phyloP scores from a whole-genome alignment of 768 basidiomycete genomes.

The Cystofilobasidium ferigula region DNA sequence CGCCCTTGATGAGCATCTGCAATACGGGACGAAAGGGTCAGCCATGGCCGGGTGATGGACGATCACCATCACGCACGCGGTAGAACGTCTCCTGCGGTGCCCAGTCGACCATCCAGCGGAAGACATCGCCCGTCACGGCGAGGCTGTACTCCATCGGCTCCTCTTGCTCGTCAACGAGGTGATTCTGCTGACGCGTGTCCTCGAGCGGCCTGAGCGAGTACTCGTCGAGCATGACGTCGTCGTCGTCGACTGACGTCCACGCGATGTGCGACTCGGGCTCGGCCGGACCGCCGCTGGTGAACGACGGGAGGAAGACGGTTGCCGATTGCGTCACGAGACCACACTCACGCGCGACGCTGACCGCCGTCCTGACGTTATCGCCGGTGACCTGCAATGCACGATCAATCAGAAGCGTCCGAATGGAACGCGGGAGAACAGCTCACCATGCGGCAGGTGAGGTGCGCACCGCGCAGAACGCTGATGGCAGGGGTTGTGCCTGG shows the following conservation, averaged over 20 bases:
- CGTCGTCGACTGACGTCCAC: slow-evolving; percentile 89
- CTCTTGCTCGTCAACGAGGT: slow-evolving; percentile 8
- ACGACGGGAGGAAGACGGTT: slow-evolving; percentile 74
- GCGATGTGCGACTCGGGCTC: slow-evolving; percentile 52
- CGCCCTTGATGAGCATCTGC: slow-evolving; percentile 93
- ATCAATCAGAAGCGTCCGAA: no score
- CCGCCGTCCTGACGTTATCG: slow-evolving; percentile 90
- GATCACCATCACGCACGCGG: slow-evolving; percentile 48
- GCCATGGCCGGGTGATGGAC: neutral
- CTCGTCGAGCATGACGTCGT: slow-evolving; percentile 67
- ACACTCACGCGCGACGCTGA: slow-evolving; percentile 93
- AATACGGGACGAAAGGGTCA: neutral
- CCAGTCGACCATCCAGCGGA: slow-evolving; percentile 95
- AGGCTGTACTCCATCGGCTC: slow-evolving; percentile 67
- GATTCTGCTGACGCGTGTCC: slow-evolving; percentile 48
- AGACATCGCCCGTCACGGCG: slow-evolving; percentile 86
- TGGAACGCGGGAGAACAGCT: neutral
- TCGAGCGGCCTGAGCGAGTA: slow-evolving; percentile 77
- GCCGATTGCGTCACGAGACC: slow-evolving; percentile 74
- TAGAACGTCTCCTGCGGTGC: slow-evolving; percentile 88
- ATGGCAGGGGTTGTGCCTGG: slow-evolving; percentile 83
- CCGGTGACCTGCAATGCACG: slow-evolving; percentile 52
- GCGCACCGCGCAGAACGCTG: slow-evolving; percentile 72
- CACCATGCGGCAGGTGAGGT: slow-evolving; percentile 86
- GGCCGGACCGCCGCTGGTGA: slow-evolving; percentile 52